Evolutionary conservation across 345 rosid species (phyloP).

Genomic region (Anacardium occidentale): DNA sequence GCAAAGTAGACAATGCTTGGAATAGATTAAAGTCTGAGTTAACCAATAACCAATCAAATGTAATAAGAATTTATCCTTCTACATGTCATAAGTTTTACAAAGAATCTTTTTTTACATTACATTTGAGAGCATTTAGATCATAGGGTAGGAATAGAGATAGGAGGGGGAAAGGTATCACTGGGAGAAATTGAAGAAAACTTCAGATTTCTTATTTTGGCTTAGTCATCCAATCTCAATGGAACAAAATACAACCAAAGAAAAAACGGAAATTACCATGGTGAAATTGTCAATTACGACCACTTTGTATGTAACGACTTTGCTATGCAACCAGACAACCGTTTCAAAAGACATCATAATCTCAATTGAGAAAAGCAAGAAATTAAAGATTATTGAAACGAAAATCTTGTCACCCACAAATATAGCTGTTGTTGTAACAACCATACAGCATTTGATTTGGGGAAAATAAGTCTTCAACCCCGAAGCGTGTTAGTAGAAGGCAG

Average conservation of each 20-base stretch:
- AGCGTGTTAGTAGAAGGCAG: background rate
- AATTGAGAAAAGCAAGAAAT: background rate
- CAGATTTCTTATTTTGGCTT: background rate
- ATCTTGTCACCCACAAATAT: background rate
- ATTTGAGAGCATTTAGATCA: background rate
- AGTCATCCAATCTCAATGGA: too few species aligned
- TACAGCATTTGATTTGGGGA: too few species aligned
- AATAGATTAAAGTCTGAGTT: background rate
- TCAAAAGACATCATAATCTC: background rate
- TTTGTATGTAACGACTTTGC: background rate
- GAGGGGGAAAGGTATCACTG: background rate
- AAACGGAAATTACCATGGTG: too few species aligned
- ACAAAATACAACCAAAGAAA: background rate
- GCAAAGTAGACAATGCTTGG: background rate
- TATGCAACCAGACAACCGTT: background rate
- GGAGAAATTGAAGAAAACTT: background rate
- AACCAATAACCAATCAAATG: slow-evolving; percentile 1
- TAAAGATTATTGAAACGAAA: background rate
- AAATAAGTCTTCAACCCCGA: background rate
- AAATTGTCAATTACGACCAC: too few species aligned
- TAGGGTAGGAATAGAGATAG: background rate
- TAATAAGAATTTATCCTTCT: background rate
- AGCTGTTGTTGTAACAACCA: background rate
- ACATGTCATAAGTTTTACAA: too few species aligned
- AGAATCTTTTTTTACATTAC: background rate